Conservation (phyloP, 2,329 filamentous ascomycete genomes). For the Clarireedia monteithiana region DNA sequence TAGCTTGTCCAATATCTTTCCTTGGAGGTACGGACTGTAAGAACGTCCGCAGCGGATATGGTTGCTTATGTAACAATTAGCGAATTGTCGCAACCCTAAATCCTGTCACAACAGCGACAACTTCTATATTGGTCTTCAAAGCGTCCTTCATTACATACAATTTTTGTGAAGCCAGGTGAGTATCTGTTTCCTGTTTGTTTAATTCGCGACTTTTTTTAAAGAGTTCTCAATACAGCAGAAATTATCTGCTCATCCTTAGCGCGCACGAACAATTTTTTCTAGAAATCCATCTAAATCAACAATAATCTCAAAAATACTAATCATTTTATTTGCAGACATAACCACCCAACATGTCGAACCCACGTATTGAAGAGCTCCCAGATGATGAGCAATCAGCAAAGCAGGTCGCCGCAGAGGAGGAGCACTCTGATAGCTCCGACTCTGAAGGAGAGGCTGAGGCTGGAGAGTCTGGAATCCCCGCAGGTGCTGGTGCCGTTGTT, state of each 20-base stretch:
- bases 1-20: not conserved
- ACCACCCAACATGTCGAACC: constrained; percentile 78
- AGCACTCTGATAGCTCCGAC: constrained; percentile 61
- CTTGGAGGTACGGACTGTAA: not conserved
- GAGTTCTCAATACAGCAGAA: not conserved
- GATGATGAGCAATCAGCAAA: constrained; percentile 78
- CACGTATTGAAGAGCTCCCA: constrained; percentile 93
- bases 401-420: constrained; percentile 65
- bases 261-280: constrained; percentile 23
- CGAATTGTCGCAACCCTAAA: constrained; percentile 20
- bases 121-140: not conserved
- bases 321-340: constrained; percentile 23
- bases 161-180: constrained; percentile 15
- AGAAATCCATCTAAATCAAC: constrained; percentile 13
- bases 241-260: constrained; percentile 7
- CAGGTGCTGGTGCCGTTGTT: constrained; percentile 79
- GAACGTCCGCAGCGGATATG: not conserved
- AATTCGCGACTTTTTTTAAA: not conserved
- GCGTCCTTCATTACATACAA: constrained; percentile 7
- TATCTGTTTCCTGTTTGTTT: constrained; percentile 4
- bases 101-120: constrained; percentile 8
- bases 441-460: constrained; percentile 76
- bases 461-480: constrained; percentile 56
- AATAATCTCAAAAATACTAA: constrained; percentile 19
- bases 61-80: constrained; percentile 17